phyloP scores from a whole-genome alignment of 2,329 filamentous ascomycete genomes.

The Curvularia sp. region DNA sequence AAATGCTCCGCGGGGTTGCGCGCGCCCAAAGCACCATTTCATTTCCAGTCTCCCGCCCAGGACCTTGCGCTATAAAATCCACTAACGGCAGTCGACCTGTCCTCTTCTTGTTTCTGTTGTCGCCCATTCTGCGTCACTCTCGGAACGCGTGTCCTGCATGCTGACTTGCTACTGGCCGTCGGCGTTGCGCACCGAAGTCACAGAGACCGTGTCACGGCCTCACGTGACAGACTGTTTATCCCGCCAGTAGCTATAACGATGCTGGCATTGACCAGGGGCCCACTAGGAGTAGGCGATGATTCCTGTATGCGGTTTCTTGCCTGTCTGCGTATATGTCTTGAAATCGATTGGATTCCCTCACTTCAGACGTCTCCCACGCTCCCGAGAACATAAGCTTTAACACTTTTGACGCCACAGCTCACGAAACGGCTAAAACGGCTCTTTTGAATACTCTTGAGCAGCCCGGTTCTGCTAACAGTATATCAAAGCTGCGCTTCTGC shows the following conservation, averaged over 20 bases:
- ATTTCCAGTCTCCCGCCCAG: conserved; percentile 2
- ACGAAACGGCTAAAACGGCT: not conserved
- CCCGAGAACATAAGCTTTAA: not conserved
- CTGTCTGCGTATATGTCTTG: no score
- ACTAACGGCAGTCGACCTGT: not conserved
- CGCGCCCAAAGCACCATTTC: conserved; percentile 7
- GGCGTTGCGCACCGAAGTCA: conserved; percentile 12
- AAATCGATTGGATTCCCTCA: not conserved
- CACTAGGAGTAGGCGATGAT: no score
- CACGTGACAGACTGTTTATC: conserved; percentile 10
- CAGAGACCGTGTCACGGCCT: conserved; percentile 13
- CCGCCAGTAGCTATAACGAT: conserved; percentile 2
- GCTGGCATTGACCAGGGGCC: not conserved
- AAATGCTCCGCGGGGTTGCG: conserved; percentile 10
- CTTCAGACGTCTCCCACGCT: no score
- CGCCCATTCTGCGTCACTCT: not conserved
- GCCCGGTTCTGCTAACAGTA: not conserved
- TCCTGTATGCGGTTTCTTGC: not conserved
- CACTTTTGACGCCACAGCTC: not conserved
- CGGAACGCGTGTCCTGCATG: not conserved
- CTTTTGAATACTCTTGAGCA: not conserved
- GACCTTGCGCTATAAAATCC: not conserved
- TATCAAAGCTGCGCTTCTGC: not conserved
- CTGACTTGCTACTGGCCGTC: not conserved
- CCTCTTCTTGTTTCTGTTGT: not conserved